Evolutionary conservation across 495 filamentous ascomycete species (phyloP).

Genomic region (Hypoxylon fuscum): DNA sequence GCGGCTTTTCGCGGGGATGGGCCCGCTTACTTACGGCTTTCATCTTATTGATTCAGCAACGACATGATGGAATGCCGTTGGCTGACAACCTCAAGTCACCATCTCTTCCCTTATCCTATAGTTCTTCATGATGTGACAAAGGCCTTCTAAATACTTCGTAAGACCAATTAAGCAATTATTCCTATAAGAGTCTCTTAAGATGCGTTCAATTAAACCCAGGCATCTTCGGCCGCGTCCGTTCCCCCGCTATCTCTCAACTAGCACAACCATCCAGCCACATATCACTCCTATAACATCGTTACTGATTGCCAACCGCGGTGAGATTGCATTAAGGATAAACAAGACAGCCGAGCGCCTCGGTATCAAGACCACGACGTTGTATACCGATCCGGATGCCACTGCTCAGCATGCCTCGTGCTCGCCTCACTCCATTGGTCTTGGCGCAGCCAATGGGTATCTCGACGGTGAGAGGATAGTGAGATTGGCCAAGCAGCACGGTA

Average conservation of each 20-base stretch:
- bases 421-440: constrained; percentile 82
- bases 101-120: constrained; percentile 1
- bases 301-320: constrained; percentile 94
- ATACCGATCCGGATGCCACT: constrained; percentile 88
- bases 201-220: constrained; percentile 45
- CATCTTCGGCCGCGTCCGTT: constrained; percentile 35
- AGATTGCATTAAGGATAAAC: constrained; percentile 94
- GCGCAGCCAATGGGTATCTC: constrained; percentile 82
- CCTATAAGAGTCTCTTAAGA: constrained; percentile 8
- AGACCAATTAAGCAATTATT: background rate
- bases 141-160: background rate
- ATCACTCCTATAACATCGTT: constrained; percentile 77
- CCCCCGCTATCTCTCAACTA: constrained; percentile 38
- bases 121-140: constrained; percentile 3
- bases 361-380: constrained; percentile 92
- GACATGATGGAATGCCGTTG: constrained; percentile 15
- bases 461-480: constrained; percentile 92
- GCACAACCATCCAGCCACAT: constrained; percentile 39
- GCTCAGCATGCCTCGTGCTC: constrained; percentile 90
- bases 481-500: constrained; percentile 84
- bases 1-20: constrained; percentile 38
- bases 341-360: constrained; percentile 87
- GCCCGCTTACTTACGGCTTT: constrained; percentile 35
- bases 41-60: constrained; percentile 10
- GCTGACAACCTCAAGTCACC: constrained; percentile 3